These are phyloP conservation scores for Uncinocarpus reesii DNA, from an alignment of 2,329 filamentous ascomycete genomes.

Conservation along the genomic window DNA sequence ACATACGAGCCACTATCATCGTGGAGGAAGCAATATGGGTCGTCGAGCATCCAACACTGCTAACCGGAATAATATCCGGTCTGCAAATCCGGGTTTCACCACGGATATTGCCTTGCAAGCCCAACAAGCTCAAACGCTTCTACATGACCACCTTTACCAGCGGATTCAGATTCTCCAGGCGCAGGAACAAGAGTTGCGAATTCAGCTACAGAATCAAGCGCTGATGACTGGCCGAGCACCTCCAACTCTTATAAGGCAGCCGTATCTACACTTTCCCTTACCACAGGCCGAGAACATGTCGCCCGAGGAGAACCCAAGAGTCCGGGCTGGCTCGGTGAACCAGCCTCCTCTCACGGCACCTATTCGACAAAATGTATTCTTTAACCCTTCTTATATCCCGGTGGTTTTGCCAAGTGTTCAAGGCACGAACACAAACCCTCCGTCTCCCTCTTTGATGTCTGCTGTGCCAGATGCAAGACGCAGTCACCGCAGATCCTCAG, in stretches of 20 bases:
- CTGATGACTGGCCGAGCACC: slow-evolving; percentile 32
- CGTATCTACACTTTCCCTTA: slow-evolving; percentile 32
- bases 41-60: slow-evolving; percentile 50
- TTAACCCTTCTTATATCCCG: slow-evolving; percentile 29
- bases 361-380: slow-evolving; percentile 28
- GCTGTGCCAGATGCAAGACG: slow-evolving; percentile 37
- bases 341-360: slow-evolving; percentile 27
- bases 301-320: slow-evolving; percentile 30
- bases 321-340: slow-evolving; percentile 31
- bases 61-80: slow-evolving; percentile 34
- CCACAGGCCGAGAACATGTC: slow-evolving; percentile 27
- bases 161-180: slow-evolving; percentile 43
- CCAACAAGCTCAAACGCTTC: slow-evolving; percentile 39
- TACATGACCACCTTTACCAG: slow-evolving; percentile 42
- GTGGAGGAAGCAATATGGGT: slow-evolving; percentile 36
- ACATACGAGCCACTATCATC: slow-evolving; percentile 40
- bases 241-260: slow-evolving; percentile 34
- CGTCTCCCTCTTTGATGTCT: slow-evolving; percentile 35
- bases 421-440: slow-evolving; percentile 37
- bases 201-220: slow-evolving; percentile 39
- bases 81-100: slow-evolving; percentile 33
- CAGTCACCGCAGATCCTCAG: slow-evolving; percentile 37
- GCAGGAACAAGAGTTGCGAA: slow-evolving; percentile 41
- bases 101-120: slow-evolving; percentile 23
- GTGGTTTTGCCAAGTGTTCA: slow-evolving; percentile 29